A percentile compares a stretch with the other conserved stretches of the same genome.
These are phyloP conservation scores for Debaryomycetaceae sp. DNA, from an alignment of 1,139 yeast genomes.

Conservation along the genomic window DNA sequence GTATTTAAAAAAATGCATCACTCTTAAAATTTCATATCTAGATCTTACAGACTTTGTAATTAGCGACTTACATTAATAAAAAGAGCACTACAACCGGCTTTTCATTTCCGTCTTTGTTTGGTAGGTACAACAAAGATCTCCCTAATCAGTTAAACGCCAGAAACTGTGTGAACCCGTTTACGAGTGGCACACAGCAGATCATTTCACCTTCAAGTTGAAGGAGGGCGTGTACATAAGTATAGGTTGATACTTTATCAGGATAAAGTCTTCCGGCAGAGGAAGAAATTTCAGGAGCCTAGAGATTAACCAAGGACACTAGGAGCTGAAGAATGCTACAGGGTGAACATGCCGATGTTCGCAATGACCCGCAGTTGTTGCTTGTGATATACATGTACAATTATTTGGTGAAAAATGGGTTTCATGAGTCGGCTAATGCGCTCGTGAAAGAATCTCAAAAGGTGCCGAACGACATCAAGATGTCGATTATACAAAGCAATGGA, in stretches of 20 bases:
- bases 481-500: conserved; percentile 10
- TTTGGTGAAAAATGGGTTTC: conserved; percentile 43
- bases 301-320: neutral
- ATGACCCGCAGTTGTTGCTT: conserved; percentile 11
- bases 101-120: too few relatives aligned
- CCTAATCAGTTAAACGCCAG: too few relatives aligned
- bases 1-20: neutral
- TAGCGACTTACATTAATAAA: neutral
- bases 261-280: neutral
- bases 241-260: neutral
- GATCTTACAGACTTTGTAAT: neutral
- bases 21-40: neutral
- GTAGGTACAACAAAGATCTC: too few relatives aligned
- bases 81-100: too few relatives aligned
- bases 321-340: neutral
- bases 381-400: conserved; percentile 50
- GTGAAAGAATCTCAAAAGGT: conserved; percentile 26
- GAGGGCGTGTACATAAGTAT: neutral
- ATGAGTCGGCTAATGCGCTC: conserved; percentile 46
- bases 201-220: neutral
- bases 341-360: neutral
- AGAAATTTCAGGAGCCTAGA: neutral
- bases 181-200: neutral
- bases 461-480: conserved; percentile 5
- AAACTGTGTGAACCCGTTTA: neutral